Base-by-base conservation (phyloP, 2,329 filamentous ascomycete genomes). In the Xylaria digitata region DNA sequence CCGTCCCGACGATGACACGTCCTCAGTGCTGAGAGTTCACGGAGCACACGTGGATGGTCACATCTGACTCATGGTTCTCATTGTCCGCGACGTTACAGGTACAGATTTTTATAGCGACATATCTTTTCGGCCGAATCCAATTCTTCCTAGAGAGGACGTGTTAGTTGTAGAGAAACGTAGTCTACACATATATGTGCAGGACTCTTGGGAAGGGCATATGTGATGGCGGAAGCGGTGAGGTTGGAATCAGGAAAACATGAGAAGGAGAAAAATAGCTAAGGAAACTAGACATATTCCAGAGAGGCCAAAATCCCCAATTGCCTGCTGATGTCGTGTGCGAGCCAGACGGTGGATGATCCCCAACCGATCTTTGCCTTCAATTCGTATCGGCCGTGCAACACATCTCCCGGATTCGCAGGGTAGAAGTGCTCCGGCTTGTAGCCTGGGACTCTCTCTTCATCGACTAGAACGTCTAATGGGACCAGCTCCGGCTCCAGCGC, bases 281-380 rank as follows among this genome's bases (percentile, higher is more conserved):
- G 5, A 26, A 5, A 26, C 5, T 26, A 26, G 26, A 26, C 5
- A 5, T 0, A 26, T 26, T 26, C 5, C 5, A 26, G 26, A 26
- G 26, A 26, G 26, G 3, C 26, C 26, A 26, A 26, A 26, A 26
- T 26, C 26, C 26, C 23, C n/a, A 32, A 52, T 46, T 34, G 46
- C 58, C 58, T 45, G 58, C 58, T 45, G n/a, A 54, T 61, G 13
- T 54, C 48, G 1, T 61, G 48, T 34, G 58, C 58, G 23, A 61
- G 58, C 58, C 58, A 61, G 26, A 61, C 58, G 8, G 58, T 61
- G 17, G 58, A 61, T 37, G 48, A 53, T 13, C 58, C 58, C 58
- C 58, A 61, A n/a, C 58, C 58, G 23, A 61, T 43, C 40, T 54
- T 61, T 8, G 49, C 48, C 49, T 53, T 61, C 58, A 53, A 52